Base-by-base conservation (phyloP, 2,329 filamentous ascomycete species). In the Fusarium concolor region DNA sequence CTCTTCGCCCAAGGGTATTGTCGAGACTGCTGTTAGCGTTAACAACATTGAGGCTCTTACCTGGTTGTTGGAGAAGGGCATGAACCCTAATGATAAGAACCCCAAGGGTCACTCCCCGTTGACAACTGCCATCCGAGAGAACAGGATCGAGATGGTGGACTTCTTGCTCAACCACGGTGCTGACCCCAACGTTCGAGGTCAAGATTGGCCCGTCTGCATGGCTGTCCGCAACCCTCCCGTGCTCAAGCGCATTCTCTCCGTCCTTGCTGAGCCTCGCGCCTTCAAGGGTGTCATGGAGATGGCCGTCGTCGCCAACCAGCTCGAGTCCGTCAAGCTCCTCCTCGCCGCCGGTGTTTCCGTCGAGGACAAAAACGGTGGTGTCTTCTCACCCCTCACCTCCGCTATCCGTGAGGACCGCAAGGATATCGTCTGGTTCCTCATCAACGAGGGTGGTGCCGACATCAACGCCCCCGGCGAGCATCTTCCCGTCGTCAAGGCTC, bases 161-260 rank as follows among this genome's bases (percentile, higher is more conserved):
- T 75, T 85, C 12, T 81, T 91, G 2, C 80, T 90, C 9, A 76
- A 79, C 5, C 82, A 86, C 28, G 88, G 88, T 12, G 89, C 88
- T 0, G 86, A 90, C 62, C 87, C 89, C 6, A 85, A 86, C 55
- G 78, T 90, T 18, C 84, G 89, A 15, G 89, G 89, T 33, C 82
- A 90, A 71, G 88, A 92, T 73, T 92, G 90, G 90, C 90, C 90
- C 0, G 82, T 92, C 12, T 89, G 86, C 75, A 89, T 92, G 86
- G 89, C 90, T 0, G 88, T 91, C 49, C 83, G 82, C 62, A 84
- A 87, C 35, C 89, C 90, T 0, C 75, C 77, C 0, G 85, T 92
- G 42, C 83, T 92, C 12, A 83, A 84, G 70, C 85, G 84, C 51
- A 81, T 92, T 2, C 80, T 91, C 0, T 80, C 84, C 0, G 82